Evolutionary conservation across 2,329 filamentous ascomycete species (phyloP), one percentile per base, ranked within the genome.

Genomic region (Drechslera avenae): DNA sequence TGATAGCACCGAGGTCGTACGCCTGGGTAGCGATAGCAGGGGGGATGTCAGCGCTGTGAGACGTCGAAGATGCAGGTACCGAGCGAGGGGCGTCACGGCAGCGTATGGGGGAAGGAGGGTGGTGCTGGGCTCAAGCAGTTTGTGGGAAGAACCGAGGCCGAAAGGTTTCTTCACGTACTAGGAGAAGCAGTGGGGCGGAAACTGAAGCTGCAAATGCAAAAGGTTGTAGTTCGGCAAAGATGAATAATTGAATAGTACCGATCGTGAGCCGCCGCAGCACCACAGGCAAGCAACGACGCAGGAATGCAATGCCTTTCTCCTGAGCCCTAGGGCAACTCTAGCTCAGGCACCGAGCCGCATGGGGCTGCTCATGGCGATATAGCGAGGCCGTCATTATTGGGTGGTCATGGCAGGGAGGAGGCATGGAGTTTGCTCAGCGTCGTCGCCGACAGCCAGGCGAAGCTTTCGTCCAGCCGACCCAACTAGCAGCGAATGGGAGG

Each of bases 311-410:
- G 43, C 36, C 32, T 40, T 46, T 67, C 63, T 52, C 30, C 45
- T 52, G 47, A 63, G 63, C 47, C 54, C 51, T 63, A 57, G 39
- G 44, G 47, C 54, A 47, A 53, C 57, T 54, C 57, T 58, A 62
- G 60, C 48, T 68, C 61, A 71, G 66, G 66, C 63, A 68, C 63
- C 57, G 60, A 64, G 65, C 67, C 63, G 62, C 63, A 61, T 51
- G 45, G 60, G 26, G 57, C 62, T 62, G 55, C 43, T 62, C 49
- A 65, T 56, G 62, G 64, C 62, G 54, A 63, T 68, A 62, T 58
- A 62, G 61, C 55, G 60, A 61, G 56, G 55, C 57, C 54, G 57
- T 64, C 69, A 69, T 71, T 63, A 69, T 67, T 63, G 67, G 49
- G 63, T 45, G 45, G 55, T 60, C 47, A 59, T 60, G 66, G 64